Conservation (phyloP, 768 basidiomycete genomes). For the Pleurotus tuoliensis region DNA sequence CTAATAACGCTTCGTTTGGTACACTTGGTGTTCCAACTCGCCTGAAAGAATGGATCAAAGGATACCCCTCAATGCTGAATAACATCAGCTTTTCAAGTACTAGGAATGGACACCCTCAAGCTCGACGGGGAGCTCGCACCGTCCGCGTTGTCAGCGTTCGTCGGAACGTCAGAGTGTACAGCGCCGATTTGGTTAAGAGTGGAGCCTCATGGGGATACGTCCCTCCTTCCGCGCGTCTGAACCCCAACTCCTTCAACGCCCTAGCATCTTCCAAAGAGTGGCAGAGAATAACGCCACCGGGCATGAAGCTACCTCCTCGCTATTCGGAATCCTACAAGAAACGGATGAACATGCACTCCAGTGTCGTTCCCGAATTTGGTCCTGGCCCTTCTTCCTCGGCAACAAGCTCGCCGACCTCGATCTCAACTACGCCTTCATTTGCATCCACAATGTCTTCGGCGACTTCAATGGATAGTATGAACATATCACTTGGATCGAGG, state of each 20-base stretch:
- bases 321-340: constrained; percentile 78
- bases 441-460: constrained; percentile 31
- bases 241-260: constrained; percentile 20
- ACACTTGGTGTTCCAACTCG: constrained; percentile 74
- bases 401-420: constrained; percentile 30
- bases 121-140: constrained; percentile 73
- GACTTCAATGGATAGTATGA: constrained; percentile 25
- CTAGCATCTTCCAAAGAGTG: constrained; percentile 68
- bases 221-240: constrained; percentile 13
- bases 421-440: constrained; percentile 7
- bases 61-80: constrained; percentile 78
- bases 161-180: constrained; percentile 84
- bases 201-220: constrained; percentile 45
- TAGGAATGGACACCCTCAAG: constrained; percentile 45
- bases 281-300: constrained; percentile 65
- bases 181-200: constrained; percentile 75
- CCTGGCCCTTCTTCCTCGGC: constrained; percentile 26
- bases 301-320: constrained; percentile 56
- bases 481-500: constrained; percentile 22
- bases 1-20: constrained; percentile 32
- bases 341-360: constrained; percentile 63
- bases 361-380: constrained; percentile 52
- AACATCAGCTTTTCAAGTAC: constrained; percentile 13
- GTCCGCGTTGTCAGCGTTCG: constrained; percentile 75
- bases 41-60: constrained; percentile 89